Evolutionary conservation across 352 stramenopile species (phyloP).

Genomic region (Phytophthora citrophthora): DNA sequence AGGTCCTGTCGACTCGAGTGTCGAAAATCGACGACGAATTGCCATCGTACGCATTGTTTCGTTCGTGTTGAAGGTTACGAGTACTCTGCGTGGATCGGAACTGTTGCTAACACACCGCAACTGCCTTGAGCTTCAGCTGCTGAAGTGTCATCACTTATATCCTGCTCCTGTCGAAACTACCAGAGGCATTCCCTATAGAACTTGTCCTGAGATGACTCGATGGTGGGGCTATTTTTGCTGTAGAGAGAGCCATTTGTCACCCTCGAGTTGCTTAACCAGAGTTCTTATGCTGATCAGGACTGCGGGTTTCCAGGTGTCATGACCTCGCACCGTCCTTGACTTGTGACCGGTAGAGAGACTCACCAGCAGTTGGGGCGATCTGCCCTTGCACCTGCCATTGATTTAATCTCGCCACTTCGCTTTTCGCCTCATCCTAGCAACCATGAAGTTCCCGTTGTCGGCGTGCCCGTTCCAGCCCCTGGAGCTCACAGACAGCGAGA

Average conservation of each 20-base stretch:
- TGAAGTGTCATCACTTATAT: no score
- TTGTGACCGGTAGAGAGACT: slow-evolving; percentile 10
- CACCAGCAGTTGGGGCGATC: slow-evolving; percentile 7
- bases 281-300: slow-evolving; percentile 35
- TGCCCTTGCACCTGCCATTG: not conserved
- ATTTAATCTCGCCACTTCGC: slow-evolving; percentile 18
- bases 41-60: no score
- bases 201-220: slow-evolving; percentile 5
- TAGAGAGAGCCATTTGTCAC: slow-evolving; percentile 4
- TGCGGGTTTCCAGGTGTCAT: slow-evolving; percentile 9
- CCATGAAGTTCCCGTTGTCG: slow-evolving; percentile 49
- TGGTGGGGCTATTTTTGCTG: slow-evolving; percentile 2
- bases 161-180: not conserved
- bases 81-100: not conserved
- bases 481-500: slow-evolving; percentile 31
- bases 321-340: not conserved
- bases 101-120: not conserved
- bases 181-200: slow-evolving; percentile 4
- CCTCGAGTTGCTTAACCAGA: slow-evolving; percentile 4
- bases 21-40: no score
- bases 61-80: not conserved
- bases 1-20: no score
- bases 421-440: slow-evolving; percentile 15
- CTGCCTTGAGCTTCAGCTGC: not conserved
- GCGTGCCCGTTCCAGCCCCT: slow-evolving; percentile 39